phyloP scores from a whole-genome alignment of 768 basidiomycete genomes.

The Naganishia vaughanmartiniae region DNA sequence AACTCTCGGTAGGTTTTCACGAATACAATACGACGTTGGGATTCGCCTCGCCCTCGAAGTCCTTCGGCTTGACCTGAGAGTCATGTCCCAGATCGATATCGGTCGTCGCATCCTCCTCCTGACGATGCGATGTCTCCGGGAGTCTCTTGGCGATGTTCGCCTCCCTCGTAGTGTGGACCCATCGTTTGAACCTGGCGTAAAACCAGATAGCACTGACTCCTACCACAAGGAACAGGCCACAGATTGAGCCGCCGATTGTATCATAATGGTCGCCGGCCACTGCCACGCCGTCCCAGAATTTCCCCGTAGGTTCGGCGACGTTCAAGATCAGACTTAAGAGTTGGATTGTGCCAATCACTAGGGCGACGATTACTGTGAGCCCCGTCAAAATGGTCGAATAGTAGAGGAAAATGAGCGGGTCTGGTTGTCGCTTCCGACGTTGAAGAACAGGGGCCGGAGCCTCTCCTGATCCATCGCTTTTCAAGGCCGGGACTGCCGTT shows the following conservation, averaged over 20 bases:
- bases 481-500: background rate
- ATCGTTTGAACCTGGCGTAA: conserved; percentile 21
- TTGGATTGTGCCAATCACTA: conserved; percentile 28
- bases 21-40: conserved; percentile 1
- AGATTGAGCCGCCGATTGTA: conserved; percentile 27
- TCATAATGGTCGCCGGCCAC: conserved; percentile 25
- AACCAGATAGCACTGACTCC: conserved; percentile 5
- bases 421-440: conserved; percentile 18
- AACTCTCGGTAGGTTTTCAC: background rate
- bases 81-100: background rate
- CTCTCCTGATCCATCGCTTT: background rate
- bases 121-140: background rate
- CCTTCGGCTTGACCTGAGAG: background rate
- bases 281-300: conserved; percentile 30
- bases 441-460: background rate
- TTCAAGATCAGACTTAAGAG: conserved; percentile 24
- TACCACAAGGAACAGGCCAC: conserved; percentile 25
- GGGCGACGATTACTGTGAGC: conserved; percentile 21
- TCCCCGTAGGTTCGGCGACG: conserved; percentile 26
- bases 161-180: conserved; percentile 19
- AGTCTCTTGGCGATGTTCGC: background rate
- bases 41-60: background rate
- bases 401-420: conserved; percentile 30
- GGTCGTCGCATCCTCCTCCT: background rate
- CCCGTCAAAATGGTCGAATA: conserved; percentile 29